phyloP scores from a whole-genome alignment of 1,284 basidiomycete genomes.

The Ceratobasidium sp. region DNA sequence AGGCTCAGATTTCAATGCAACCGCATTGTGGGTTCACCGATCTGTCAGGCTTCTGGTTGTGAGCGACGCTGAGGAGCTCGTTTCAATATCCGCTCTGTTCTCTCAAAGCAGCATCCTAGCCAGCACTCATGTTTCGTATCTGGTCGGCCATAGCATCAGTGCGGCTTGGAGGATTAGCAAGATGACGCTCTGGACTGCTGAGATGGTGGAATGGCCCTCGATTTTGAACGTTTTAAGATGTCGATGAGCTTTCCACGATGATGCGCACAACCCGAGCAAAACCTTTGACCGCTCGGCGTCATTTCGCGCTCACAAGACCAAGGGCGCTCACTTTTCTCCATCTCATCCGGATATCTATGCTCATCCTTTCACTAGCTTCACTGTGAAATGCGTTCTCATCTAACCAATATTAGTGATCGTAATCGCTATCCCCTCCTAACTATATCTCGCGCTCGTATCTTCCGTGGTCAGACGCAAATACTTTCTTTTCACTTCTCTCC shows the following conservation, averaged over 20 bases:
- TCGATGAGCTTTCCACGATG: not conserved
- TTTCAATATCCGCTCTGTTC: no score
- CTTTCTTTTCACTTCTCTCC: conserved; percentile 25
- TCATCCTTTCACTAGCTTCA: conserved; percentile 37
- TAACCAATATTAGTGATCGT: conserved; percentile 14
- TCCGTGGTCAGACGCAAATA: conserved; percentile 4
- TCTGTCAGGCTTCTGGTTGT: no score
- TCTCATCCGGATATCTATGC: not conserved
- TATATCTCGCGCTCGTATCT: not conserved
- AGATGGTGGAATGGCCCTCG: not conserved
- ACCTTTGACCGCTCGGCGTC: conserved; percentile 1
- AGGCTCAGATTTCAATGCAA: conserved; percentile 22
- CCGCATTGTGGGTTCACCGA: no score
- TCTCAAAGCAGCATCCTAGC: no score
- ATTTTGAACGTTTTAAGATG: not conserved
- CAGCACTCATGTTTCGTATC: not conserved
- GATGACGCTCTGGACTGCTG: not conserved
- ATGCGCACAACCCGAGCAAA: no score
- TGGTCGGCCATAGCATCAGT: not conserved
- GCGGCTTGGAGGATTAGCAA: not conserved
- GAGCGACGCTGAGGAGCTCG: no score
- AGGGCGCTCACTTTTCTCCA: not conserved
- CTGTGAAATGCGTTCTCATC: conserved; percentile 3
- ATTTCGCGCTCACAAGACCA: conserved; percentile 33
- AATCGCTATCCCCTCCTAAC: not conserved